Evolutionary conservation across 768 basidiomycete genomes (phyloP).

Genomic region (Coprinopsis cinerea): DNA sequence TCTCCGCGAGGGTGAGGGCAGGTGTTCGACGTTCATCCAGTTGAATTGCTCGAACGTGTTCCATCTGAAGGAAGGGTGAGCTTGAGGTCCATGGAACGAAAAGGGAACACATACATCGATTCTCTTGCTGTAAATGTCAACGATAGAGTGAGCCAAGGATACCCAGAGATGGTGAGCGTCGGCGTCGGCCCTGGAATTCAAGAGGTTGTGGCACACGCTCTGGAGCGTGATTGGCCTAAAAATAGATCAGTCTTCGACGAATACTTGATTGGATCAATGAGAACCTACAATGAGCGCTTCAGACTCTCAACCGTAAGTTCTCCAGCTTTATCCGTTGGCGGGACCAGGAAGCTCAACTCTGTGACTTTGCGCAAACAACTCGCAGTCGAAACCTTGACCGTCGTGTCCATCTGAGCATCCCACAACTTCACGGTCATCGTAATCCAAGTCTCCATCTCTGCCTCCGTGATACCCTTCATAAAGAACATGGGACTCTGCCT

Average conservation of each 20-base stretch:
- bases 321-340: constrained; percentile 32
- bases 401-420: constrained; percentile 56
- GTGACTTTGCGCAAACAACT: constrained; percentile 41
- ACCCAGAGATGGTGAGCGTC: constrained; percentile 68
- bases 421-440: constrained; percentile 46
- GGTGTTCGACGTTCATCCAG: constrained; percentile 46
- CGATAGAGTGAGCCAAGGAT: constrained; percentile 50
- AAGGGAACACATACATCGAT: constrained; percentile 34
- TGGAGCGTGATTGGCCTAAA: constrained; percentile 38
- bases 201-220: constrained; percentile 50
- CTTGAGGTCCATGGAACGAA: neutral
- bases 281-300: constrained; percentile 40
- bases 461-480: constrained; percentile 35
- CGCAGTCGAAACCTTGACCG: constrained; percentile 58
- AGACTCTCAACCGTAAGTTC: constrained; percentile 37
- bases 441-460: constrained; percentile 42
- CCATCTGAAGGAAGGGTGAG: constrained; percentile 23
- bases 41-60: constrained; percentile 46
- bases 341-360: constrained; percentile 37
- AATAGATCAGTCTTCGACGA: constrained; percentile 6
- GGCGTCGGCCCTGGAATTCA: constrained; percentile 52
- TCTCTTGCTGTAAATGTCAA: constrained; percentile 49
- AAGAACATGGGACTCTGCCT: constrained; percentile 52
- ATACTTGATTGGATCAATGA: neutral
- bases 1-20: constrained; percentile 64